A percentile compares a stretch with the other conserved stretches of the same genome.
phyloP scores from a whole-genome alignment of 129 eudicot genomes.

The Pseudognaphalium luteoalbum region DNA sequence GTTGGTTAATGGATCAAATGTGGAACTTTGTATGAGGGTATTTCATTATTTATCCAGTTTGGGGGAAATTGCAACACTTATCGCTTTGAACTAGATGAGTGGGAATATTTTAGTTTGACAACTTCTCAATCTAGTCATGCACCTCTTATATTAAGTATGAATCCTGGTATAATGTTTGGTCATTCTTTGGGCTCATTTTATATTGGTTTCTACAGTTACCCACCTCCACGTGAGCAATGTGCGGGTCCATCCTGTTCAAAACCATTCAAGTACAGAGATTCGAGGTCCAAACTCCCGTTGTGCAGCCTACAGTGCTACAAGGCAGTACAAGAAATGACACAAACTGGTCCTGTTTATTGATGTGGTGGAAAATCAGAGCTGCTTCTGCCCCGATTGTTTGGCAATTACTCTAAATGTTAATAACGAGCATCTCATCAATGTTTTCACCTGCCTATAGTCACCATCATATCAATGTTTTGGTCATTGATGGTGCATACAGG shows the following conservation, averaged over 20 bases:
- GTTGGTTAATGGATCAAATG: too few relatives aligned
- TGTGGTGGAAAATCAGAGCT: background rate
- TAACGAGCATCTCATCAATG: background rate
- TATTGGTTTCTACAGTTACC: slow-evolving; percentile 55
- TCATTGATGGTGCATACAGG: background rate
- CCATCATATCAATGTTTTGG: too few relatives aligned
- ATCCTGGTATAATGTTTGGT: background rate
- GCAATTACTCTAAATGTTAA: background rate
- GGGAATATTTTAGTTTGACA: background rate
- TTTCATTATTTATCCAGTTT: too few relatives aligned
- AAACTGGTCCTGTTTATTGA: slow-evolving; percentile 45
- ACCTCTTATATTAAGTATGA: background rate
- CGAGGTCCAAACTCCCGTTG: slow-evolving; percentile 69
- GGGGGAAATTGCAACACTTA: too few relatives aligned
- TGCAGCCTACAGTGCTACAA: slow-evolving; percentile 91
- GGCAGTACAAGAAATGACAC: slow-evolving; percentile 54
- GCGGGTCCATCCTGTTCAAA: slow-evolving; percentile 78
- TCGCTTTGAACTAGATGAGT: background rate
- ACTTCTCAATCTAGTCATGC: background rate
- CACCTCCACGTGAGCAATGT: slow-evolving; percentile 90
- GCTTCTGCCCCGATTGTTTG: background rate
- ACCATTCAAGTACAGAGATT: slow-evolving; percentile 79
- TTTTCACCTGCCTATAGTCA: background rate
- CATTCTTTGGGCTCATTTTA: slow-evolving; percentile 5
- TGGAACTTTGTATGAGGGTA: too few relatives aligned